A percentile compares a stretch with the other conserved stretches of the same genome.
Evolutionary conservation across 768 basidiomycete genomes (phyloP).

Genomic region (Agaricus subrufescens): DNA sequence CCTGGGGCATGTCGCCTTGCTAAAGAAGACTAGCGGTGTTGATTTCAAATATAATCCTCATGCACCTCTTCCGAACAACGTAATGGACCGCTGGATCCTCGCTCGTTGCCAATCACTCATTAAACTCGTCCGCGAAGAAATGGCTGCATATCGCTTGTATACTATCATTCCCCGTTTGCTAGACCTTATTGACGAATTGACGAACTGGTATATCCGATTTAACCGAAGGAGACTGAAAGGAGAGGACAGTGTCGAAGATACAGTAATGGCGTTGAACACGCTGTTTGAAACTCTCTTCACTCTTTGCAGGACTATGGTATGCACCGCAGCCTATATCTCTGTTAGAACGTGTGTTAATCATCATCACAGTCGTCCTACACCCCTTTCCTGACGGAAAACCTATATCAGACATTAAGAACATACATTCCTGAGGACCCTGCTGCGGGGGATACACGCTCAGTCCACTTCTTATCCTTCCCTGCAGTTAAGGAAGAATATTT

Average conservation of each 20-base stretch:
- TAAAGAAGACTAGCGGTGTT: slow-evolving; percentile 73
- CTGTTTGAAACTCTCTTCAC: slow-evolving; percentile 94
- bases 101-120: slow-evolving; percentile 98
- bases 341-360: neutral
- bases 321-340: slow-evolving; percentile 8
- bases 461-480: slow-evolving; percentile 96
- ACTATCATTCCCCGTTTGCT: slow-evolving; percentile 95
- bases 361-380: slow-evolving; percentile 85
- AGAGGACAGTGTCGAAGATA: slow-evolving; percentile 87
- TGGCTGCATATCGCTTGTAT: slow-evolving; percentile 96
- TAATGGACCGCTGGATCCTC: slow-evolving; percentile 99
- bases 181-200: slow-evolving; percentile 91
- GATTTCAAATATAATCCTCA: slow-evolving; percentile 88
- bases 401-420: slow-evolving; percentile 86
- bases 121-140: slow-evolving; percentile 85
- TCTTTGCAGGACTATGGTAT: slow-evolving; percentile 90
- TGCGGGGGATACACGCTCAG: slow-evolving; percentile 78
- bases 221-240: slow-evolving; percentile 96
- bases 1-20: slow-evolving; percentile 85
- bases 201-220: slow-evolving; percentile 99
- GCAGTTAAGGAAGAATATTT: slow-evolving; percentile 93
- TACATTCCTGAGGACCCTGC: slow-evolving; percentile 76
- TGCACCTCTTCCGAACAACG: slow-evolving; percentile 78
- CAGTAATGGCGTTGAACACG: slow-evolving; percentile 85
- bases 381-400: slow-evolving; percentile 94